A percentile compares a stretch with the other conserved stretches of the same genome.
Conservation (phyloP, 2,329 filamentous ascomycete species). For the Plenodomus biglobosus region DNA sequence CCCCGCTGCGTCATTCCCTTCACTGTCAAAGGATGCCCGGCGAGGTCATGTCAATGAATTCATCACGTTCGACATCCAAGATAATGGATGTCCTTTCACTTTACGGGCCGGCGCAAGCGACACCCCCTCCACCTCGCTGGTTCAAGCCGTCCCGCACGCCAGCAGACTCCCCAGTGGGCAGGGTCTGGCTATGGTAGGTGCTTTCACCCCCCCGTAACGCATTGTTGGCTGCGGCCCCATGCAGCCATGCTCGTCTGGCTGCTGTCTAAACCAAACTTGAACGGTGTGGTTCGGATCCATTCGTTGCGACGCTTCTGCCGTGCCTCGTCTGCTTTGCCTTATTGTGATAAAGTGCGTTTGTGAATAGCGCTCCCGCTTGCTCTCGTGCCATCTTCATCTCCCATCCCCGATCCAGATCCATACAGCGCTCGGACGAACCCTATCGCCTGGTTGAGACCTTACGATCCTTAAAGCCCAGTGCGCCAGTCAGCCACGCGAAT, state of each 20-base stretch:
- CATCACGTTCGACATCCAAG: conserved; percentile 16
- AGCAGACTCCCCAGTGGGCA: conserved; percentile 39
- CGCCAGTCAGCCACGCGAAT: conserved; percentile 49
- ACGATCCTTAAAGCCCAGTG: conserved; percentile 35
- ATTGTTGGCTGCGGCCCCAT: conserved; percentile 40
- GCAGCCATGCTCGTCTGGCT: conserved; percentile 36
- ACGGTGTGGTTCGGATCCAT: conserved; percentile 44
- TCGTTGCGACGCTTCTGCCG: conserved; percentile 43
- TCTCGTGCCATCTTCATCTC: conserved; percentile 39
- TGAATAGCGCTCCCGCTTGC: conserved; percentile 42
- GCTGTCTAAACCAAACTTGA: conserved; percentile 34
- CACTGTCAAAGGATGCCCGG: conserved; percentile 5
- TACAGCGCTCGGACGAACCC: conserved; percentile 46
- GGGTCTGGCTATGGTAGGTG: conserved; percentile 39
- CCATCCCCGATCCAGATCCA: conserved; percentile 47
- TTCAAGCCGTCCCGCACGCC: conserved; percentile 45
- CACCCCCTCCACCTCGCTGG: conserved; percentile 40
- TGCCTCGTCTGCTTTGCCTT: conserved; percentile 44
- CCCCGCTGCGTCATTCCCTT: conserved; percentile 4
- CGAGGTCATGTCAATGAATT: conserved; percentile 8
- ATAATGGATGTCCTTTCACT: conserved; percentile 16
- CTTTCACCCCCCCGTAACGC: conserved; percentile 37
- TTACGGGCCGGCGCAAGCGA: conserved; percentile 42
- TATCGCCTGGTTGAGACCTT: conserved; percentile 46
- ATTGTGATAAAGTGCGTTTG: conserved; percentile 42